Percentiles rank a stretch among this genome's conserved stretches.
Conservation (phyloP, 2,329 filamentous ascomycete genomes). For the Xylariaceae sp. region DNA sequence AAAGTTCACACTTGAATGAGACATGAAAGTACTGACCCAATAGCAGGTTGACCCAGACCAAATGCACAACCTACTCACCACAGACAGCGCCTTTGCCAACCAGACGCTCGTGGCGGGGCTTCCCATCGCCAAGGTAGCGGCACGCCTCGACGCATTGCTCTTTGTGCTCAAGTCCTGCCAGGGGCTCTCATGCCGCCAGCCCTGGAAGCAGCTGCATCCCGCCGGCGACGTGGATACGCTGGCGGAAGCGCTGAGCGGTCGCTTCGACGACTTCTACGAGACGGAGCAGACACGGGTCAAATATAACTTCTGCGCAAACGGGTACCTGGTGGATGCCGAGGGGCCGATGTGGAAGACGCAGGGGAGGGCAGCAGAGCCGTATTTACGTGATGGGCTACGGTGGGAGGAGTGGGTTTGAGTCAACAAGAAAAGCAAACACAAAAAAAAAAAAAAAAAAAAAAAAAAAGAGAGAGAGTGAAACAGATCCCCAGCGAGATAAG, state of each 20-base stretch:
- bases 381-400: constrained; percentile 16
- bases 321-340: constrained; percentile 24
- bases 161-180: constrained; percentile 47
- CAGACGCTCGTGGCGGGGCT: constrained; percentile 8
- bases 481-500: no score
- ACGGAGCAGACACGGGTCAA: constrained; percentile 34
- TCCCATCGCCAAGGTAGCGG: constrained; percentile 31
- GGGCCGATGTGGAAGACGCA: constrained; percentile 24
- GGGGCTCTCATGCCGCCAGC: constrained; percentile 37
- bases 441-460: no score
- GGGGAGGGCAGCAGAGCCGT: neutral
- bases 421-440: no score
- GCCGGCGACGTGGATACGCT: constrained; percentile 38
- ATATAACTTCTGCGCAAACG: constrained; percentile 40
- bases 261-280: constrained; percentile 41
- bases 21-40: constrained; percentile 30
- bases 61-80: constrained; percentile 34
- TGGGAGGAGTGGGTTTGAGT: constrained; percentile 24
- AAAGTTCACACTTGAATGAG: no score
- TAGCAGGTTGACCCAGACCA: constrained; percentile 26
- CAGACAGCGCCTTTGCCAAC: neutral
- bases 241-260: constrained; percentile 37
- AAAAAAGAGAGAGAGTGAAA: no score
- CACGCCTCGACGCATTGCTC: constrained; percentile 43
- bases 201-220: constrained; percentile 45